phyloP scores from a whole-genome alignment of 139 green algal genomes.

The Micromonas pusilla region DNA sequence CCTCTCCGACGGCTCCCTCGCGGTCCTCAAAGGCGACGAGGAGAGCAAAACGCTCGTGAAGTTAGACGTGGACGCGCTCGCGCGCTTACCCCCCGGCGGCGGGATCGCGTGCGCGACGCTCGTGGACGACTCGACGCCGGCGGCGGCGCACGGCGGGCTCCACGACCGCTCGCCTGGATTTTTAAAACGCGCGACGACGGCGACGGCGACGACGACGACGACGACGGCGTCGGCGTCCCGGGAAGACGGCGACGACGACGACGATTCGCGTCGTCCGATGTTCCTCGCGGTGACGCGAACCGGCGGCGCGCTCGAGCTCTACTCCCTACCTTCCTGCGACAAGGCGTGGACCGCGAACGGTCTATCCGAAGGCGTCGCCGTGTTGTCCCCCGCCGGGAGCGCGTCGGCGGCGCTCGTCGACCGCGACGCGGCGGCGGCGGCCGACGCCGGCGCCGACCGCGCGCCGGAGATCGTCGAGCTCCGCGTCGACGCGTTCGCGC shows the following conservation, averaged over 20 bases:
- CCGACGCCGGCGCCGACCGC: neutral
- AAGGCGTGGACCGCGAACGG: neutral
- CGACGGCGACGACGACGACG: neutral
- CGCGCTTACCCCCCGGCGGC: neutral
- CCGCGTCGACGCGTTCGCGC: constrained; percentile 4
- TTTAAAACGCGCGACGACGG: neutral
- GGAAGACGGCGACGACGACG: neutral
- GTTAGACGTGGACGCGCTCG: neutral
- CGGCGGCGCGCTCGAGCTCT: constrained; percentile 3
- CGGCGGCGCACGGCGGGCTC: neutral
- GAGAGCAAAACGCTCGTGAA: neutral
- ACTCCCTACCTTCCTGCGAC: neutral
- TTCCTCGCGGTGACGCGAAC: neutral
- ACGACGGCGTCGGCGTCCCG: neutral
- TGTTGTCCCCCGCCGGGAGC: neutral
- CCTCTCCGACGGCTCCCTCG: constrained; percentile 45
- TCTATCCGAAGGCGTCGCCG: neutral
- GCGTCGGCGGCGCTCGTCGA: neutral
- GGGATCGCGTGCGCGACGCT: constrained; percentile 5
- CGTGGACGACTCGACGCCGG: neutral
- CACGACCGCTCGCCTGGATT: neutral
- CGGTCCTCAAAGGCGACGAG: constrained; percentile 13
- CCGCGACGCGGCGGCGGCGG: neutral
- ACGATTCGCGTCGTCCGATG: no score
- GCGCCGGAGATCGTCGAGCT: constrained; percentile 7